Evolutionary conservation across 1,284 basidiomycete species (phyloP), one percentile per base, ranked within the genome.

Genomic region (Wallemia hederae): DNA sequence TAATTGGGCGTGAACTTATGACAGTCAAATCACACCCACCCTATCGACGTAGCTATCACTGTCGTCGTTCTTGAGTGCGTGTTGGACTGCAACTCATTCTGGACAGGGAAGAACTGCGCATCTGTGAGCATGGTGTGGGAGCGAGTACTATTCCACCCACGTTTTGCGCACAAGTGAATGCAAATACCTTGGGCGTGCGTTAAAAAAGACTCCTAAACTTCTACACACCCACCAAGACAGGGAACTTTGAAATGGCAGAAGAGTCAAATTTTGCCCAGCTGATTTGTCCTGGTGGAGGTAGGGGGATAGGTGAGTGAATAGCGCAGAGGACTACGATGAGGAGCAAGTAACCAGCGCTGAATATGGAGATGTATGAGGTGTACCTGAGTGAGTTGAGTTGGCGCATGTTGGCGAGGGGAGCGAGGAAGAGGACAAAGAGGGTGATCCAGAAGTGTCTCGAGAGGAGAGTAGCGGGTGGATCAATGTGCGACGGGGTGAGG

Each of bases 41-140:
- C 88, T 65, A 99, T 90, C 1, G 88, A 85, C 0, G 80, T 76
- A 7, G 80, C 80, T 62, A 96, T 85, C 61, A 94, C 79, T n/a
- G 78, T 74, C 69, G 94, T 92, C 78, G 96, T 83, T 39, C 85
- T 78, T 57, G 71, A 67, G 69, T 96, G 88, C 1, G 79, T 80
- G 68, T 91, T 92, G 60, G 76, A 74, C 64, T 77, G 76, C 28
- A 98, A 76, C 72, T 98, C 94, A 69, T 97, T 97, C 75, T 83
- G 94, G 60, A 96, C 81, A 1, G 90, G 85, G 71, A 90, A 90
- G 29, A 91, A 72, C 85, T 88, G 62, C 58, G 26, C 5, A 60
- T 26, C 57, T 57, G 57, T 61, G 57, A 61, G 49, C 34, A 25
- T 61, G 59, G 66, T 65, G 55, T 67, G 65, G 1, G 61, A 62